Conservation (phyloP, 495 filamentous ascomycete species). For the Aspergillus biplanus region DNA sequence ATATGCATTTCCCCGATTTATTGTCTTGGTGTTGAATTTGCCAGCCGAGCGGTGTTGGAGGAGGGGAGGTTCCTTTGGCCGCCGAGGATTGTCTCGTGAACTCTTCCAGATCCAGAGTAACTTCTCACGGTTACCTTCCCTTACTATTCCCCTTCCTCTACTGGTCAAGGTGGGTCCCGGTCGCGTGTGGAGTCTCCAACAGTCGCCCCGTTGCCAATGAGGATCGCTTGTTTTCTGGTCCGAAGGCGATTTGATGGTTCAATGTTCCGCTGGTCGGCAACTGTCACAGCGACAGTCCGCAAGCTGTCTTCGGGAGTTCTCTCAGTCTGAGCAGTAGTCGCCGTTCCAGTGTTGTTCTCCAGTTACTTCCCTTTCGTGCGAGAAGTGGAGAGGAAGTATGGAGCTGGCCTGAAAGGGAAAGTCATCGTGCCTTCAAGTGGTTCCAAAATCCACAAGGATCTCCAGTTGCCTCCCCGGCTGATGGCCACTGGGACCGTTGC, state of each 20-base stretch:
- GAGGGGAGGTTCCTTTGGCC: background rate
- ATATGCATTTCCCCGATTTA: slow-evolving; percentile 5
- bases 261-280: slow-evolving; percentile 8
- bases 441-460: background rate
- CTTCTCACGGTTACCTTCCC: background rate
- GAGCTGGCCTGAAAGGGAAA: slow-evolving; percentile 27
- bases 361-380: slow-evolving; percentile 19
- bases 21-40: slow-evolving; percentile 2
- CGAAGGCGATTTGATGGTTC: slow-evolving; percentile 5
- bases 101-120: slow-evolving; percentile 23
- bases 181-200: slow-evolving; percentile 14
- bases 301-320: slow-evolving; percentile 8
- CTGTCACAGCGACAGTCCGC: slow-evolving; percentile 3
- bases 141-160: background rate
- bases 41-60: background rate
- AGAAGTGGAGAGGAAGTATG: slow-evolving; percentile 23
- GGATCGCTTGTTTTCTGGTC: slow-evolving; percentile 15
- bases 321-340: slow-evolving; percentile 3
- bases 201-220: slow-evolving; percentile 18
- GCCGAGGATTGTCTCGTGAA: slow-evolving; percentile 24
- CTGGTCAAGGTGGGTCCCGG: slow-evolving; percentile 12
- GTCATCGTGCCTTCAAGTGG: slow-evolving; percentile 18
- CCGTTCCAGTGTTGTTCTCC: no score
- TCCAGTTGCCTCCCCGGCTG: background rate
- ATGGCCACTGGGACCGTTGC: slow-evolving; percentile 10